phyloP scores from a whole-genome alignment of 1,284 basidiomycete genomes.

The Trichosporon faecale region DNA sequence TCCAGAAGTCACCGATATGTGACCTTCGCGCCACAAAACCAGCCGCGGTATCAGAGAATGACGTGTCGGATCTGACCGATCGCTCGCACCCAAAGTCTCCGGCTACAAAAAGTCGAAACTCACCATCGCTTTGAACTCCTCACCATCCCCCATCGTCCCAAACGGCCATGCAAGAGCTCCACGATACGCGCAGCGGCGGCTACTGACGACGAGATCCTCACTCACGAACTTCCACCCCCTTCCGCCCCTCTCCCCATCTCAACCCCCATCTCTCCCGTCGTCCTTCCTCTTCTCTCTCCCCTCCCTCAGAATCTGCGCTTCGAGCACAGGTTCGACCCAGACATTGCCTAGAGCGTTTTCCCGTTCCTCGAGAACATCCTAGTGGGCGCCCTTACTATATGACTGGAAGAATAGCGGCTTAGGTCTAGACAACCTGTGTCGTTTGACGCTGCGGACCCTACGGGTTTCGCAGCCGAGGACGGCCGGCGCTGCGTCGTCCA shows the following conservation, averaged over 20 bases:
- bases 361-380: conserved; percentile 2
- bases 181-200: neutral
- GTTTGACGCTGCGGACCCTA: neutral
- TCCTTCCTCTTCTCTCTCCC: neutral
- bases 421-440: conserved; percentile 8
- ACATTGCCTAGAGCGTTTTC: conserved; percentile 11
- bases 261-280: neutral
- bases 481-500: conserved; percentile 9
- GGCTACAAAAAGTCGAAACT: conserved; percentile 7
- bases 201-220: neutral
- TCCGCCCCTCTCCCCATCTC: neutral
- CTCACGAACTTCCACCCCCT: neutral
- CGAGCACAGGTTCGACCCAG: neutral
- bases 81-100: neutral
- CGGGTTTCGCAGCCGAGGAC: neutral
- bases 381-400: conserved; percentile 12
- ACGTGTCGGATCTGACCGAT: neutral
- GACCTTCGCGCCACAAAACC: neutral
- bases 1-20: neutral
- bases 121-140: neutral
- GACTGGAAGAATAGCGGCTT: conserved; percentile 12
- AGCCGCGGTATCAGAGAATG: neutral
- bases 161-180: conserved; percentile 2
- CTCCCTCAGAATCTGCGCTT: neutral
- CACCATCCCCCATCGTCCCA: neutral